Percentiles rank a stretch among this genome's conserved stretches.
These are phyloP conservation scores for Mucor plumbeus DNA, from an alignment of 371 early-diverging fungal genomes.

Conservation along the genomic window DNA sequence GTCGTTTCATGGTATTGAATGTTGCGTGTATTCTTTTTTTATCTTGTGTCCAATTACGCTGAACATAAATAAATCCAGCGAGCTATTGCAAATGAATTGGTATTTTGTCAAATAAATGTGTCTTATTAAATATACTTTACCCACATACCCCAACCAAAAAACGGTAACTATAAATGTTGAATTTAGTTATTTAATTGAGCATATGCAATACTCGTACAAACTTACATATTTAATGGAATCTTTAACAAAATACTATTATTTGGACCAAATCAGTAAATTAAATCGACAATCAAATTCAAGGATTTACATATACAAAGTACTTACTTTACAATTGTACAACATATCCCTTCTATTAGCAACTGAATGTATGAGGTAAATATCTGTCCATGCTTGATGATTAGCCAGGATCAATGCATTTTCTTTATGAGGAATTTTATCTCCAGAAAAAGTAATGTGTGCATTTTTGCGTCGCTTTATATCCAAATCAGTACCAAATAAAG, in stretches of 20 bases:
- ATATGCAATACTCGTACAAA: too few relatives aligned
- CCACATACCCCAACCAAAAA: conserved; percentile 71
- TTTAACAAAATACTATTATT: conserved; percentile 73
- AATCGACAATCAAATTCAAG: not conserved
- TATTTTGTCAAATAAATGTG: not conserved
- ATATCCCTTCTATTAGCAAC: conserved; percentile 66
- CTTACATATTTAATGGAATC: conserved; percentile 73
- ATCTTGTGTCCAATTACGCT: conserved; percentile 72
- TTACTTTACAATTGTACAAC: conserved; percentile 71
- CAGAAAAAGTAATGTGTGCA: conserved; percentile 70
- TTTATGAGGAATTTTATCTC: conserved; percentile 56
- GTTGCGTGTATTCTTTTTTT: conserved; percentile 62
- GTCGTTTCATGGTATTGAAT: conserved; percentile 61
- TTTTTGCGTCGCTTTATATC: conserved; percentile 45
- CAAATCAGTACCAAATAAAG: too few relatives aligned
- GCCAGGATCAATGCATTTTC: conserved; percentile 70
- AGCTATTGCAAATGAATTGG: conserved; percentile 34
- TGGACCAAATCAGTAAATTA: not conserved
- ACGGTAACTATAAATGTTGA: conserved; percentile 46
- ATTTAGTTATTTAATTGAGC: not conserved
- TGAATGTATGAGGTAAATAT: conserved; percentile 70
- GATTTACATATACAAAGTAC: not conserved
- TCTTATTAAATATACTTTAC: conserved; percentile 30
- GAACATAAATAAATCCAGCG: conserved; percentile 74
- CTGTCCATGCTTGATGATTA: conserved; percentile 70